Evolutionary conservation across 176 grass and related monocot species (phyloP), one percentile per base, ranked within the genome.

Genomic region (Ensete ventricosum): DNA sequence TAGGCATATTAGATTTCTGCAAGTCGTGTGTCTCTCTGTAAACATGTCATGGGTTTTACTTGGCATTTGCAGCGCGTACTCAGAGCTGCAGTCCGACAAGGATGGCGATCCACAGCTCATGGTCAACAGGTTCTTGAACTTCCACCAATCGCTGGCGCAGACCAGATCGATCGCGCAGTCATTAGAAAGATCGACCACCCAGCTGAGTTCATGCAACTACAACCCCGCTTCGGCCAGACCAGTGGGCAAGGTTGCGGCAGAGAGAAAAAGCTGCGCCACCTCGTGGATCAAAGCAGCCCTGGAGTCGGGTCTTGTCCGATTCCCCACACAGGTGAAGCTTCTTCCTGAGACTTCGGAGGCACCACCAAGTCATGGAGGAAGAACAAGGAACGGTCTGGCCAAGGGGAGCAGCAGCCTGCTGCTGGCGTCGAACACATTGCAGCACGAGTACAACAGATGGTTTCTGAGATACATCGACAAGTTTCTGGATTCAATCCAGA

Each of bases 401-500:
- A 83, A 88, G 64, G 79, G 78, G 60, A 81, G 71, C 74, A 81
- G 71, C 74, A 68, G 50, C 24, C 71, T 90, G 43, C 77, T 72
- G 57, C 67, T 71, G 2, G 77, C 85, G 9, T 53, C 84, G 5
- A 54, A 57, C 14, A 72, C 71, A 8, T 63, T 98, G 76, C 76
- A 76, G 29, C 84, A 54, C 1, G 88, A 98, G 21, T 83, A 77
- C 71, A 90, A 80, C 13, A 69, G 77, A 22, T 93, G 94, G 94
- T 98, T 98, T 77, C 83, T 98, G 71, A 85, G 67, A 60, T 91
- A 93, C 83, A 83, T 93, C 0, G 88, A 98, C 27, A 98, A 87
- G 68, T 93, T 98, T 60, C 54, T 98, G 67, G 94, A 98, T 48
- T 82, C 79, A 16, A 54, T 84, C 9, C 85, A 90, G 62, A 73